A percentile compares a stretch with the other conserved stretches of the same genome.
These are phyloP conservation scores for Globisporangium okanoganense DNA, from an alignment of 352 stramenopile genomes.

Conservation along the genomic window DNA sequence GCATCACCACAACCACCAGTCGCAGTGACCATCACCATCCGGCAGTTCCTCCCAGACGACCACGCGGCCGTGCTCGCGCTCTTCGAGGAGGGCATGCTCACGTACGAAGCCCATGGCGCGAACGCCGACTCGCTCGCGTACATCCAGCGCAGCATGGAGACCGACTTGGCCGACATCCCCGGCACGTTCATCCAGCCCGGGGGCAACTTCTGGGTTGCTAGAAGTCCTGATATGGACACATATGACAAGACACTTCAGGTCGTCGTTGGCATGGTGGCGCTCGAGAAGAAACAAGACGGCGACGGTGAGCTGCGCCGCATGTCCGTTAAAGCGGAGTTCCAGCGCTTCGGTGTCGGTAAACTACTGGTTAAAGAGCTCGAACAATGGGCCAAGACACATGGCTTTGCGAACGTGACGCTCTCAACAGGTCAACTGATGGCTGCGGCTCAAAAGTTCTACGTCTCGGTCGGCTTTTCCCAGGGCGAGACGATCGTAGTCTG, in stretches of 20 bases:
- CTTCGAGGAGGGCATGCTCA: conserved; percentile 38
- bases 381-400: conserved; percentile 24
- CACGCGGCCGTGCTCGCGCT: conserved; percentile 26
- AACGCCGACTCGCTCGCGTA: conserved; percentile 24
- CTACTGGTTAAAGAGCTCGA: conserved; percentile 36
- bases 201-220: conserved; percentile 44
- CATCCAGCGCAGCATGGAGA: conserved; percentile 27
- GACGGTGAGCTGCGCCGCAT: conserved; percentile 34
- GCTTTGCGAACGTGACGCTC: conserved; percentile 29
- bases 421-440: conserved; percentile 26
- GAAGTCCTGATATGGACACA: not conserved
- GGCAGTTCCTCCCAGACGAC: conserved; percentile 30
- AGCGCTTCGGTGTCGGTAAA: conserved; percentile 31
- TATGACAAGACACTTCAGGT: conserved; percentile 6
- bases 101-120: conserved; percentile 24
- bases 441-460: conserved; percentile 27
- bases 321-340: conserved; percentile 34
- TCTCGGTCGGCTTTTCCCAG: conserved; percentile 23
- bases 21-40: conserved; percentile 14
- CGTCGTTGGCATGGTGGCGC: conserved; percentile 20
- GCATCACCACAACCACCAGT: not conserved
- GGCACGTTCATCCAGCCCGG: conserved; percentile 29
- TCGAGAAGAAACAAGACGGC: conserved; percentile 16
- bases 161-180: conserved; percentile 30
- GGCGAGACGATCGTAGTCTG: conserved; percentile 14